phyloP scores from a whole-genome alignment of 345 rosid genomes.

The Hevea brasiliensis region DNA sequence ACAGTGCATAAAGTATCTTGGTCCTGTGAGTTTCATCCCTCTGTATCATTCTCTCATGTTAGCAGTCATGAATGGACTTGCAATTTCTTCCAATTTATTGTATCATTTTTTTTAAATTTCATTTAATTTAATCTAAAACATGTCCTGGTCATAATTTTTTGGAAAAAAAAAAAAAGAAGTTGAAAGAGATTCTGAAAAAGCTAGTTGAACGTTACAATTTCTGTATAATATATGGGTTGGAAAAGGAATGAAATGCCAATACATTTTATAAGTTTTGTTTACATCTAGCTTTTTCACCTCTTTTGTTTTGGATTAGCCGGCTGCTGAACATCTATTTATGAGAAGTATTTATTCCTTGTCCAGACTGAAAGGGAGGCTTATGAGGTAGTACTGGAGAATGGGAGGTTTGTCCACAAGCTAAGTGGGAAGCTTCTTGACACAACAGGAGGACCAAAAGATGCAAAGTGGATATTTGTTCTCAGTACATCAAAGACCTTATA shows the following conservation, averaged over 20 bases:
- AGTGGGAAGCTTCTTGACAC: constrained; percentile 62
- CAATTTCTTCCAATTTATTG: neutral
- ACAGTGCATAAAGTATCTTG: constrained; percentile 93
- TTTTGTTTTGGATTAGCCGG: neutral
- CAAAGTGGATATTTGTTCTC: constrained; percentile 90
- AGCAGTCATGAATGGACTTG: neutral
- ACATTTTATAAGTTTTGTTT: neutral
- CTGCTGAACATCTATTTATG: constrained; percentile 1
- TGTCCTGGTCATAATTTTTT: neutral
- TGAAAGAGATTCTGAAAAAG: neutral
- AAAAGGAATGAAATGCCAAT: neutral
- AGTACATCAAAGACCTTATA: constrained; percentile 68
- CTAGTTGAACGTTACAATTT: neutral
- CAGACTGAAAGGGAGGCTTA: constrained; percentile 70
- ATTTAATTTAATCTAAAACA: neutral
- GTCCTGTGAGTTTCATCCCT: constrained; percentile 62
- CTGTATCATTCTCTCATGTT: neutral
- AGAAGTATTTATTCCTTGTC: neutral
- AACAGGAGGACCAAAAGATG: constrained; percentile 51
- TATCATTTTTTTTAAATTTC: neutral
- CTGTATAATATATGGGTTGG: neutral
- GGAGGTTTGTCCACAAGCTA: constrained; percentile 53
- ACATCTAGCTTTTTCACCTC: neutral
- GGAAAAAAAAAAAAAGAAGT: too few relatives aligned
- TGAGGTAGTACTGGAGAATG: constrained; percentile 55